These are phyloP conservation scores for Fusarium nurragi DNA, from an alignment of 2,329 filamentous ascomycete genomes.

Conservation along the genomic window DNA sequence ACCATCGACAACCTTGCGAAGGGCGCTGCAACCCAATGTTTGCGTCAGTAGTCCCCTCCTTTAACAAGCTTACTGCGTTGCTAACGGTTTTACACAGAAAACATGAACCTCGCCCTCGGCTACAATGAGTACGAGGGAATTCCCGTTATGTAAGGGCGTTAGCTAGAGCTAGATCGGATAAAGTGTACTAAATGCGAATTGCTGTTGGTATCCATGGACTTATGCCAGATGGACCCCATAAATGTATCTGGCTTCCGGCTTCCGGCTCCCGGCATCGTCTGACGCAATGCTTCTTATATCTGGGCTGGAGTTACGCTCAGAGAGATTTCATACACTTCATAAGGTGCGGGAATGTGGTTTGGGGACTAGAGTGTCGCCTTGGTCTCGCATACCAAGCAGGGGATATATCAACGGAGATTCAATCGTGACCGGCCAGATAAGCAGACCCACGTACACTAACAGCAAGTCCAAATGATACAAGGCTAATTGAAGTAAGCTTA, in stretches of 20 bases:
- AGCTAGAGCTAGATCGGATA: background rate
- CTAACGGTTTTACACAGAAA: constrained; percentile 64
- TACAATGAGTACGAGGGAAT: constrained; percentile 92
- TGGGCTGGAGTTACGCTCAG: background rate
- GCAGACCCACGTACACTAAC: background rate
- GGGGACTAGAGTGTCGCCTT: background rate
- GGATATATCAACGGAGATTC: background rate
- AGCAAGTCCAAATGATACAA: background rate
- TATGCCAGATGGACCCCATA: background rate
- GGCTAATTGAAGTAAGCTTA: too few relatives aligned
- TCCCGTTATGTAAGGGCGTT: constrained; percentile 52
- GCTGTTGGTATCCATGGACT: background rate
- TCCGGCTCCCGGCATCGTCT: background rate
- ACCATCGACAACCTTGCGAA: constrained; percentile 13
- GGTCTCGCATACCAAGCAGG: background rate
- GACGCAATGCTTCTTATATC: background rate
- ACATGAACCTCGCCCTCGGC: constrained; percentile 92
- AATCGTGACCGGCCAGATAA: background rate
- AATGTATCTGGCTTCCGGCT: background rate
- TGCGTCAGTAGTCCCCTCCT: background rate
- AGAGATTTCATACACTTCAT: background rate
- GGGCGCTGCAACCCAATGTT: constrained; percentile 16
- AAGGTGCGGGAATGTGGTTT: background rate
- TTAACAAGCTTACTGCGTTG: too few relatives aligned
- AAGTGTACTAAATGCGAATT: background rate